A percentile compares a stretch with the other conserved stretches of the same genome.
phyloP scores from a whole-genome alignment of 257 asterid species.

The Solanum gandarillasii region DNA sequence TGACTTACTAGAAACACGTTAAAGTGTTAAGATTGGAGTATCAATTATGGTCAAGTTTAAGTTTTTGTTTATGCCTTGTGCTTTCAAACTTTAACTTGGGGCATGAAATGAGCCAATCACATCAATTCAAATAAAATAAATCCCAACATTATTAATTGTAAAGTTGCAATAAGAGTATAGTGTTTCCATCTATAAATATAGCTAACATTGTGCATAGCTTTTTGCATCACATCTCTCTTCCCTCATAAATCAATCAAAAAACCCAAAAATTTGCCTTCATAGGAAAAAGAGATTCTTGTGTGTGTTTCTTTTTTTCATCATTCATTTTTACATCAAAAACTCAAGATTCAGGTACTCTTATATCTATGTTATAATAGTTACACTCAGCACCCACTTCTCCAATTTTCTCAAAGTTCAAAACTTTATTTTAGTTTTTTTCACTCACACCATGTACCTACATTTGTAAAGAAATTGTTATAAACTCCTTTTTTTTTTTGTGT shows the following conservation, averaged over 20 bases:
- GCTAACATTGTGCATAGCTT: background rate
- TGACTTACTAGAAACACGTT: background rate
- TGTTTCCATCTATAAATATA: background rate
- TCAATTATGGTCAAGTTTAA: background rate
- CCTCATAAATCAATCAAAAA: background rate
- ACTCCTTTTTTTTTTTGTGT: background rate
- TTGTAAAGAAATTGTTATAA: background rate
- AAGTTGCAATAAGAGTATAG: background rate
- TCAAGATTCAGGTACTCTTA: background rate
- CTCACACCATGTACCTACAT: background rate
- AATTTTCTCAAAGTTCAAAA: background rate
- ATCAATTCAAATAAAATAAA: background rate
- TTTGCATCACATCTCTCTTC: background rate
- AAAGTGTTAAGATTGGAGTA: background rate
- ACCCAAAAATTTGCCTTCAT: background rate
- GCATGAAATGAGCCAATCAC: background rate
- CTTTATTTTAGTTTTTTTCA: background rate
- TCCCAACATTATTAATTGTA: background rate
- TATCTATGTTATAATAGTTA: background rate
- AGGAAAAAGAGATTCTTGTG: background rate
- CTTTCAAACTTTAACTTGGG: background rate
- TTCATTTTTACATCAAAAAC: background rate
- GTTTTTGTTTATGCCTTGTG: background rate
- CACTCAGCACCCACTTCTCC: background rate
- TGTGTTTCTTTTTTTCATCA: background rate